Percentiles rank a stretch among this genome's conserved stretches.
These are phyloP conservation scores for Huntiella bhutanensis DNA, from an alignment of 2,329 filamentous ascomycete species.

Conservation along the genomic window DNA sequence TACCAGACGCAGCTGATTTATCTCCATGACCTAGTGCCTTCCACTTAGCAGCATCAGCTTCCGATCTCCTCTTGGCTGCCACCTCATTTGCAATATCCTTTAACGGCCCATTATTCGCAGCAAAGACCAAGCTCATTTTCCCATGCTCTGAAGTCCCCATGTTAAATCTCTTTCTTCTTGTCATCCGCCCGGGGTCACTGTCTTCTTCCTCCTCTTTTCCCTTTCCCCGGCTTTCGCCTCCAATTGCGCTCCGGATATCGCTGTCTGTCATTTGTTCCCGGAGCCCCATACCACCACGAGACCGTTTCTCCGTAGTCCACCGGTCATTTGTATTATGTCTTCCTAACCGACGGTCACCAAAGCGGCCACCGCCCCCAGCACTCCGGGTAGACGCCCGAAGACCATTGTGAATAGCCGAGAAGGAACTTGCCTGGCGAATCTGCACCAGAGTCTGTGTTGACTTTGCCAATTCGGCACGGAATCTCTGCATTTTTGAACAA, in stretches of 20 bases:
- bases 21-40: background rate
- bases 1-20: too few relatives aligned
- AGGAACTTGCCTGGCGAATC: conserved; percentile 13
- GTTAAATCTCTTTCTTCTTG: conserved; percentile 32
- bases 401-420: conserved; percentile 52
- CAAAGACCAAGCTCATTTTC: conserved; percentile 36
- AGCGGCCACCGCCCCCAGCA: background rate
- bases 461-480: too few relatives aligned
- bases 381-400: conserved; percentile 18
- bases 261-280: conserved; percentile 2
- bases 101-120: conserved; percentile 28
- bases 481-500: too few relatives aligned
- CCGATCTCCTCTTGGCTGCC: conserved; percentile 5
- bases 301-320: too few relatives aligned
- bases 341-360: background rate
- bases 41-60: background rate
- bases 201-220: conserved; percentile 18
- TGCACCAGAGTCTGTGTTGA: too few relatives aligned
- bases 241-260: conserved; percentile 16
- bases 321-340: background rate
- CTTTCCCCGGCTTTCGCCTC: conserved; percentile 13
- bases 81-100: conserved; percentile 16
- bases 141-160: conserved; percentile 31
- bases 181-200: conserved; percentile 20
- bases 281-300: too few relatives aligned